Evolutionary conservation across 2,329 filamentous ascomycete genomes (phyloP).

Genomic region (Claviceps sp.): DNA sequence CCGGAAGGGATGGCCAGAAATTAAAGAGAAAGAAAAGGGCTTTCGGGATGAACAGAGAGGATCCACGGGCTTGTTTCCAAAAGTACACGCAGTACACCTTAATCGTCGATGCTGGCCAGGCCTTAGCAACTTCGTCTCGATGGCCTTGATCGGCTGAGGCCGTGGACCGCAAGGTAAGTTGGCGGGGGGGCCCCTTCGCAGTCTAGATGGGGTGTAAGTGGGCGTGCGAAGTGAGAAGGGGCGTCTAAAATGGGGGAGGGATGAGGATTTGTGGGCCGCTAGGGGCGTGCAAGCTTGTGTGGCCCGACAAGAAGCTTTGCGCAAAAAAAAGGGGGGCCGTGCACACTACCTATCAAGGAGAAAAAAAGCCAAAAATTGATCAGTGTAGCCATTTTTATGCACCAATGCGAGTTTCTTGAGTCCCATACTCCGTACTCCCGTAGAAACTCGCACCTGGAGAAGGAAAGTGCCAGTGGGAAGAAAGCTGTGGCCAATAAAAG

Average conservation of each 20-base stretch:
- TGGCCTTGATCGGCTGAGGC: slow-evolving; percentile 8
- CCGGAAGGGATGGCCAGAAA: slow-evolving; percentile 2
- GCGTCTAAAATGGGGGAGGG: not conserved
- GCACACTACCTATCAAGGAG: not conserved
- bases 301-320: no score
- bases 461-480: not conserved
- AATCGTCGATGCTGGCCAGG: slow-evolving; percentile 7
- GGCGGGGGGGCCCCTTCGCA: not conserved
- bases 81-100: not conserved
- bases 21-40: slow-evolving; percentile 2
- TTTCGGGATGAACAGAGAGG: slow-evolving; percentile 2
- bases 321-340: not conserved
- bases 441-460: not conserved
- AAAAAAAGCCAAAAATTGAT: not conserved
- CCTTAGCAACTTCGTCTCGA: not conserved
- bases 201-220: not conserved
- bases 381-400: not conserved
- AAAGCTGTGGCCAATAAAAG: not conserved
- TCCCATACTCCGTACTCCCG: not conserved
- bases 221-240: not conserved
- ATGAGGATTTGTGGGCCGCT: not conserved
- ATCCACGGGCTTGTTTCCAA: slow-evolving; percentile 3
- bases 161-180: slow-evolving; percentile 4
- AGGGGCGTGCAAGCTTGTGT: no score
- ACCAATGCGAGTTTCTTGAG: not conserved